Evolutionary conservation across 352 stramenopile species (phyloP).

Genomic region (Stramenopiles sp.): DNA sequence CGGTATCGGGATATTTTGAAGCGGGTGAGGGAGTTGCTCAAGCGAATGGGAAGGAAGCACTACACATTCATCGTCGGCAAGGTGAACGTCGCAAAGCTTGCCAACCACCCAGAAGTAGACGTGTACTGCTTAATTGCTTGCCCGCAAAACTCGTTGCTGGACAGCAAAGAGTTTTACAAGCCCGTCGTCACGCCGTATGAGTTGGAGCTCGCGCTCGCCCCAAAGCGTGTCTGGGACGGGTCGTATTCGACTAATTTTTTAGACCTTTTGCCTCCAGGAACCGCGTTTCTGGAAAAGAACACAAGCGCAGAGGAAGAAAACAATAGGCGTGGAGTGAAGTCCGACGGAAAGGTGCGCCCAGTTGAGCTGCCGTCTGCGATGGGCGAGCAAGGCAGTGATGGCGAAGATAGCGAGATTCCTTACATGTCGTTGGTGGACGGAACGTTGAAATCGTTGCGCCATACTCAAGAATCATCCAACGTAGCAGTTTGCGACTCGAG

Average conservation of each 20-base stretch:
- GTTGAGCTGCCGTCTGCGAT: neutral
- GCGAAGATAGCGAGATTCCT: neutral
- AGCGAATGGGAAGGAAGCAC: slow-evolving; percentile 65
- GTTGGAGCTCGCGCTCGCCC: slow-evolving; percentile 70
- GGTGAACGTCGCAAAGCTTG: slow-evolving; percentile 85
- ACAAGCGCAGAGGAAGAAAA: slow-evolving; percentile 22
- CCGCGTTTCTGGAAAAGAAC: slow-evolving; percentile 9
- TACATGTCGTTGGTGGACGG: neutral
- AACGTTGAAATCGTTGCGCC: neutral
- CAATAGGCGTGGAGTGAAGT: no score
- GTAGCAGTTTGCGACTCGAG: neutral
- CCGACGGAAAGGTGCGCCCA: neutral
- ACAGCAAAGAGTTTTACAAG: slow-evolving; percentile 69
- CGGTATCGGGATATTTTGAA: slow-evolving; percentile 73
- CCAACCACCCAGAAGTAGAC: slow-evolving; percentile 92
- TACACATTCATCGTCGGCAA: slow-evolving; percentile 93
- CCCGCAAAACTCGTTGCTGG: slow-evolving; percentile 76
- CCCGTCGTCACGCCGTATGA: slow-evolving; percentile 76
- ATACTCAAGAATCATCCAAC: neutral
- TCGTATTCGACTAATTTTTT: slow-evolving; percentile 55
- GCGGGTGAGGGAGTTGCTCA: slow-evolving; percentile 57
- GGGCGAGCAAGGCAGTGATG: neutral
- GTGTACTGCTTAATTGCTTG: slow-evolving; percentile 86
- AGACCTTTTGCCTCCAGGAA: slow-evolving; percentile 28
- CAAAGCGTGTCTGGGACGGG: slow-evolving; percentile 56